A percentile compares a stretch with the other conserved stretches of the same genome.
phyloP scores from a whole-genome alignment of 345 rosid species.

The Limnanthes douglasii region DNA sequence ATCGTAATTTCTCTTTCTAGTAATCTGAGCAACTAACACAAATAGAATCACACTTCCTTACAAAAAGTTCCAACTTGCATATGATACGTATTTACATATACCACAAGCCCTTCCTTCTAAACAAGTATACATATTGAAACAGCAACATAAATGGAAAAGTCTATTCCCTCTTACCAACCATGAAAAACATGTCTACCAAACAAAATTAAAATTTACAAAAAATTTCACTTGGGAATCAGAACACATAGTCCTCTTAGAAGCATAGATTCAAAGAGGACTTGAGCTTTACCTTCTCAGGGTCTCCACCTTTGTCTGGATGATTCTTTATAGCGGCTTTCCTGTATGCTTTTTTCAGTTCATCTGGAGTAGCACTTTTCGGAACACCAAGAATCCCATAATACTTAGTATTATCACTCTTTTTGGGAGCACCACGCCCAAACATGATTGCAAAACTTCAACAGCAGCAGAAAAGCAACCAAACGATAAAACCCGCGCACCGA shows the following conservation, averaged over 20 bases:
- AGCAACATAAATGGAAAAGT: neutral
- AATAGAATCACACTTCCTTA: neutral
- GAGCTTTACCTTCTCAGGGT: conserved; percentile 39
- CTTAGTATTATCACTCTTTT: conserved; percentile 21
- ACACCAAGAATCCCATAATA: conserved; percentile 35
- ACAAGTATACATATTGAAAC: too few species aligned
- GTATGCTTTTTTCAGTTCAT: conserved; percentile 51
- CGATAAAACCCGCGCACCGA: neutral
- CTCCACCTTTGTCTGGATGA: conserved; percentile 64
- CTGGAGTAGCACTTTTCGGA: conserved; percentile 25
- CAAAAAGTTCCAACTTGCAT: too few species aligned
- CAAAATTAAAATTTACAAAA: neutral
- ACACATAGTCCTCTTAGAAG: neutral
- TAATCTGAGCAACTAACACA: neutral
- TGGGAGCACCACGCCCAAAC: conserved; percentile 33
- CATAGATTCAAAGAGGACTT: neutral
- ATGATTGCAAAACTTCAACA: conserved; percentile 18
- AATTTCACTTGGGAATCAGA: neutral
- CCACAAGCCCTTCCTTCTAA: too few species aligned
- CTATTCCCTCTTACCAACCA: neutral
- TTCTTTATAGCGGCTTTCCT: conserved; percentile 43
- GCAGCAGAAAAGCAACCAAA: neutral
- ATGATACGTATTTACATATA: too few species aligned
- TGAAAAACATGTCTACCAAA: neutral
- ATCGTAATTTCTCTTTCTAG: neutral